Evolutionary conservation across 768 basidiomycete genomes (phyloP).

Genomic region (Lentinula edodes): DNA sequence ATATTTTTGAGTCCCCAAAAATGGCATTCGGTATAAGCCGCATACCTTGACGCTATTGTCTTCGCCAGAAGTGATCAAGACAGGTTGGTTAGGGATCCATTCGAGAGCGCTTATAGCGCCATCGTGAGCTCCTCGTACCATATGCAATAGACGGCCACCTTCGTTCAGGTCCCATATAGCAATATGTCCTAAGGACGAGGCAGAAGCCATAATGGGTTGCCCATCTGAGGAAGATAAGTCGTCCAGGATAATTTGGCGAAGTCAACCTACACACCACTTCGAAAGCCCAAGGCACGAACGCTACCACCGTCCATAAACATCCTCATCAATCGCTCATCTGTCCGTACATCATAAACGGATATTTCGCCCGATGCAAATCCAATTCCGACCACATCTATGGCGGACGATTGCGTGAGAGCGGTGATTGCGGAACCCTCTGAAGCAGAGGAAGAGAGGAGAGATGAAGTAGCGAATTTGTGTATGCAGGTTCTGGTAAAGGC

Average conservation of each 20-base stretch:
- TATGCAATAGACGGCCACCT: slow-evolving; percentile 77
- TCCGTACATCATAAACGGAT: slow-evolving; percentile 83
- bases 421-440: slow-evolving; percentile 53
- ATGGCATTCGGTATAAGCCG: background rate
- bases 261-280: slow-evolving; percentile 56
- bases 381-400: slow-evolving; percentile 93
- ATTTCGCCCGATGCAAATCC: slow-evolving; percentile 87
- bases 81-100: slow-evolving; percentile 91
- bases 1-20: slow-evolving; percentile 8
- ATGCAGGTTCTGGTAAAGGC: slow-evolving; percentile 60
- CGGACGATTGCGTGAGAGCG: slow-evolving; percentile 83
- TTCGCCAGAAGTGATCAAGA: slow-evolving; percentile 84
- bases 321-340: slow-evolving; percentile 83
- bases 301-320: slow-evolving; percentile 89
- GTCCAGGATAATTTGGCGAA: background rate
- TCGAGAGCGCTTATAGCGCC: slow-evolving; percentile 75
- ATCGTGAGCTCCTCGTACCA: slow-evolving; percentile 86
- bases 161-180: slow-evolving; percentile 91
- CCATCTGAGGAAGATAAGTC: slow-evolving; percentile 48
- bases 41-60: slow-evolving; percentile 93
- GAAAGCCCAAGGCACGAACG: slow-evolving; percentile 73
- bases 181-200: slow-evolving; percentile 81
- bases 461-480: slow-evolving; percentile 62
- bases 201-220: slow-evolving; percentile 82
- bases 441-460: slow-evolving; percentile 39